Percentiles rank a stretch among this genome's conserved stretches.
phyloP scores from a whole-genome alignment of 345 rosid species.

The Eucalyptus pauciflora region DNA sequence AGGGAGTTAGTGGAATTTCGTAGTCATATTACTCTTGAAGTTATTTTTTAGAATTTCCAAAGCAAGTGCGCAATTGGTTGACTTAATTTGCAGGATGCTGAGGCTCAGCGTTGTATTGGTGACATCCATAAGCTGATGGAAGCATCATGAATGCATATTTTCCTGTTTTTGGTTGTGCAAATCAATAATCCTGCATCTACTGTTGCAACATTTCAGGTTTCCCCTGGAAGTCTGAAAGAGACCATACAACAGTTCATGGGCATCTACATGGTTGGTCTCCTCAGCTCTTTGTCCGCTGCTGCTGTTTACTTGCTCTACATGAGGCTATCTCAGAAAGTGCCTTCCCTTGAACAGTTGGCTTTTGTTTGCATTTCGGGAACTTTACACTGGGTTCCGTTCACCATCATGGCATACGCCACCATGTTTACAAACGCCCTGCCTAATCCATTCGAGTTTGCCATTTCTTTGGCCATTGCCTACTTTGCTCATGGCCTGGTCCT shows the following conservation, averaged over 20 bases:
- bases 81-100: background rate
- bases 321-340: slow-evolving; percentile 11
- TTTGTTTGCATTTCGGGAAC: slow-evolving; percentile 45
- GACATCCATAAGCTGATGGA: background rate
- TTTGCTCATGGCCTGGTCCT: slow-evolving; percentile 42
- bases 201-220: slow-evolving; percentile 9
- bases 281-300: slow-evolving; percentile 49
- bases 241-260: slow-evolving; percentile 32
- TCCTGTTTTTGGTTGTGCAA: background rate
- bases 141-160: background rate
- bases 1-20: background rate
- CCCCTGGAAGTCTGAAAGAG: background rate
- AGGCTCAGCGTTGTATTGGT: background rate
- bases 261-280: slow-evolving; percentile 39
- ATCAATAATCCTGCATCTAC: background rate
- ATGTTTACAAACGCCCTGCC: slow-evolving; percentile 13
- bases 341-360: slow-evolving; percentile 26
- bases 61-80: background rate
- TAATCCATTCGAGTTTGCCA: slow-evolving; percentile 21
- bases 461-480: slow-evolving; percentile 20
- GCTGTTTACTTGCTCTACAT: slow-evolving; percentile 26
- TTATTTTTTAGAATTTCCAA: background rate
- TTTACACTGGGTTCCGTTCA: slow-evolving; percentile 54
- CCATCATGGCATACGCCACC: slow-evolving; percentile 24
- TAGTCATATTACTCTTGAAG: background rate